Percentiles rank a stretch among this genome's conserved stretches.
phyloP scores from a whole-genome alignment of 306 rosid genomes.

The Quillaja saponaria region DNA sequence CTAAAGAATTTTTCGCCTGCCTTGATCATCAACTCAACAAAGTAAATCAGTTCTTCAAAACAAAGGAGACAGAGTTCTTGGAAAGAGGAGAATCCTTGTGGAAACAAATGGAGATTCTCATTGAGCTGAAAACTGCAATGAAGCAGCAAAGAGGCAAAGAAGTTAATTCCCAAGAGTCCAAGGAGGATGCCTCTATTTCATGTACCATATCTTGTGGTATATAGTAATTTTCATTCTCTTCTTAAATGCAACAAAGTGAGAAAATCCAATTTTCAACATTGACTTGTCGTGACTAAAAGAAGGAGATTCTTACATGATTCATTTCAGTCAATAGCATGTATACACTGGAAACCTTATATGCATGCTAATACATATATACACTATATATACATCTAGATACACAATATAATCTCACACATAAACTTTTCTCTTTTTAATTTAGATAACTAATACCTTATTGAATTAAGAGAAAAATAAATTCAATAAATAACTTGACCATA shows the following conservation, averaged over 20 bases:
- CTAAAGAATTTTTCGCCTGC: constrained; percentile 82
- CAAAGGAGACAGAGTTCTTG: constrained; percentile 78
- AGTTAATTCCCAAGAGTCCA: constrained; percentile 47
- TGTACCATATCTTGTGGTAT: constrained; percentile 81
- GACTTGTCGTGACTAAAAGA: constrained; percentile 12
- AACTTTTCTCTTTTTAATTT: too few relatives aligned
- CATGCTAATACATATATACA: not conserved
- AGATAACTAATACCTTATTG: too few relatives aligned
- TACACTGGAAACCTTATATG: not conserved
- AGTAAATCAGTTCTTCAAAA: constrained; percentile 78
- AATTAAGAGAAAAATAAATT: not conserved
- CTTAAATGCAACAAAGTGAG: not conserved
- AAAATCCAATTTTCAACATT: constrained; percentile 3
- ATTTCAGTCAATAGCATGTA: constrained; percentile 1
- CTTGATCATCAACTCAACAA: constrained; percentile 84
- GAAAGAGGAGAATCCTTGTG: constrained; percentile 83
- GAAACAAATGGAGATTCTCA: constrained; percentile 82
- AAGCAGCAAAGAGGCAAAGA: constrained; percentile 46
- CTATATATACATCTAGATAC: not conserved
- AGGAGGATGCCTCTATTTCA: constrained; percentile 80
- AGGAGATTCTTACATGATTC: not conserved
- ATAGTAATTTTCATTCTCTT: constrained; percentile 12
- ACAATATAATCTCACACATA: not conserved
- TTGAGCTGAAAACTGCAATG: constrained; percentile 60
- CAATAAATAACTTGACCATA: not conserved